Percentiles rank a stretch among this genome's conserved stretches.
These are phyloP conservation scores for Colletotrichum agaves DNA, from an alignment of 2,329 filamentous ascomycete species.

Conservation along the genomic window DNA sequence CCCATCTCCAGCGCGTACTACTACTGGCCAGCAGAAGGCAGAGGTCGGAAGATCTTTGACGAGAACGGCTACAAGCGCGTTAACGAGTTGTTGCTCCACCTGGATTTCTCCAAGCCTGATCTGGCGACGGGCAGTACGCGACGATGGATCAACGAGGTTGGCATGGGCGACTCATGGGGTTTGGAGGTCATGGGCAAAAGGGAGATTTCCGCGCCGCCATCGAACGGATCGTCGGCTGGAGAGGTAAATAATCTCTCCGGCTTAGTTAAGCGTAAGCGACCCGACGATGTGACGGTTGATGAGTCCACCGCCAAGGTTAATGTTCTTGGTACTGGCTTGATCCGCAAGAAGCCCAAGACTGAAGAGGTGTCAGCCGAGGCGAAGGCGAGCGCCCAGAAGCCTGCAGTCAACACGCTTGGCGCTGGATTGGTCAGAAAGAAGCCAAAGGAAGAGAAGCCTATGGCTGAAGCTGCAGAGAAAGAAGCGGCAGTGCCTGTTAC, in stretches of 20 bases:
- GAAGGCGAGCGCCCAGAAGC: neutral
- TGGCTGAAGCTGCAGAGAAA: neutral
- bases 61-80: constrained; percentile 74
- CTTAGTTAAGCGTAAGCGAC: constrained; percentile 60
- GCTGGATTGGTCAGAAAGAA: constrained; percentile 60
- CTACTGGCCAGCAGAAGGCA: constrained; percentile 69
- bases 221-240: constrained; percentile 26
- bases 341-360: constrained; percentile 68
- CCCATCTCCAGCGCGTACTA: constrained; percentile 71
- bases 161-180: constrained; percentile 64
- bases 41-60: constrained; percentile 72
- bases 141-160: constrained; percentile 77
- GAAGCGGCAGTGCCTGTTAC: neutral
- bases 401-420: constrained; percentile 53
- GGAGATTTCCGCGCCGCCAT: constrained; percentile 39
- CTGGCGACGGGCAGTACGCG: constrained; percentile 72
- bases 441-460: constrained; percentile 46
- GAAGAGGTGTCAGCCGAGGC: constrained; percentile 30
- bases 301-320: constrained; percentile 49
- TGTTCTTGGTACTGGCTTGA: constrained; percentile 59
- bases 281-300: constrained; percentile 40
- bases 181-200: constrained; percentile 59
- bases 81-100: constrained; percentile 75
- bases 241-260: constrained; percentile 60
- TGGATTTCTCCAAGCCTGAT: constrained; percentile 76